Conservation (phyloP, 2,329 filamentous ascomycete species). For the Mycosphaerelloides madeirae region DNA sequence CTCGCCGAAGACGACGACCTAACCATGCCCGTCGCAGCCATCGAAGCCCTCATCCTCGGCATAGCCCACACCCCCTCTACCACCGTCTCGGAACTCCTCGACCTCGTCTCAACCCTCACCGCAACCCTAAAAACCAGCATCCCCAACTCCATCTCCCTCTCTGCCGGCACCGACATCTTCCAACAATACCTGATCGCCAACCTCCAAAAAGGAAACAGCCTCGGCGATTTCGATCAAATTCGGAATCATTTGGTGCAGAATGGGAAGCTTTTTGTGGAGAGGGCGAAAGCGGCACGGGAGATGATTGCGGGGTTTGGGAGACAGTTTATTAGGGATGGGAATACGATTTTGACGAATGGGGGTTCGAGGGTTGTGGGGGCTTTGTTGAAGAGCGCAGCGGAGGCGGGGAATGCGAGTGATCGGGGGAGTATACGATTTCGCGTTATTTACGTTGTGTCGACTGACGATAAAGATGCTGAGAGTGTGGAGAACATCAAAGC, state of each 20-base stretch:
- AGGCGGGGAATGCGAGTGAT: constrained; percentile 48
- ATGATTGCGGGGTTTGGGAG: constrained; percentile 76
- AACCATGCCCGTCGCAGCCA: constrained; percentile 92
- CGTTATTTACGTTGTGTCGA: constrained; percentile 64
- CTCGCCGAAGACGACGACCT: constrained; percentile 70
- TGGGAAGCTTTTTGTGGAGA: constrained; percentile 76
- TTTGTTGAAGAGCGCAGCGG: constrained; percentile 68
- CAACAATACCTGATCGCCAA: constrained; percentile 84
- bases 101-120: constrained; percentile 74
- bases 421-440: constrained; percentile 64
- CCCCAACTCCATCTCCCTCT: constrained; percentile 83
- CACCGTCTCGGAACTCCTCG: constrained; percentile 91
- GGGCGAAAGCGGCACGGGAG: constrained; percentile 78
- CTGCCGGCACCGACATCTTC: constrained; percentile 92
- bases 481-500: constrained; percentile 66
- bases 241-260: constrained; percentile 80
- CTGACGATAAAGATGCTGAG: constrained; percentile 49
- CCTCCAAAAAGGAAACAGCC: constrained; percentile 49
- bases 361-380: constrained; percentile 79
- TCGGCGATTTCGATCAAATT: constrained; percentile 73
- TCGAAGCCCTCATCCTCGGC: constrained; percentile 82
- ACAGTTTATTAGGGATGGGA: constrained; percentile 72
- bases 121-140: constrained; percentile 71
- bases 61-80: constrained; percentile 73
- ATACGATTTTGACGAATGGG: constrained; percentile 83